phyloP scores from a whole-genome alignment of 345 rosid species.

The Populus pruinosa region DNA sequence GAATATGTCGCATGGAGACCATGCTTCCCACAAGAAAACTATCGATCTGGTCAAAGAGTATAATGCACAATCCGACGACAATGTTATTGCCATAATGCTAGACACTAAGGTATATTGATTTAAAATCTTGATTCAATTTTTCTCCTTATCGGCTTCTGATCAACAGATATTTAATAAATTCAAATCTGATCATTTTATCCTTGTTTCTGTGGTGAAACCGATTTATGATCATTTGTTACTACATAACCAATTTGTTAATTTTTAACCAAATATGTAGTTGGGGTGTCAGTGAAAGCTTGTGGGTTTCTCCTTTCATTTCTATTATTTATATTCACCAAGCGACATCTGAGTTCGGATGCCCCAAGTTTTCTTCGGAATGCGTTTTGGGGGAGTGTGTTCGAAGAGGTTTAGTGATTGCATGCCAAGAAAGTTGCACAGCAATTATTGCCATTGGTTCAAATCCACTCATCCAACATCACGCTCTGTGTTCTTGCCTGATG shows the following conservation, averaged over 20 bases:
- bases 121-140: neutral
- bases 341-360: neutral
- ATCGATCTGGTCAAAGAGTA: slow-evolving; percentile 88
- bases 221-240: neutral
- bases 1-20: slow-evolving; percentile 97
- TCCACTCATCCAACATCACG: neutral
- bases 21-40: slow-evolving; percentile 80
- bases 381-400: neutral
- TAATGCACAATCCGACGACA: slow-evolving; percentile 76
- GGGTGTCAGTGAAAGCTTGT: neutral
- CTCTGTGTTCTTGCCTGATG: neutral
- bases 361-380: neutral
- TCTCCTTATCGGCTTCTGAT: neutral
- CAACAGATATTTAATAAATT: neutral
- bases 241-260: neutral
- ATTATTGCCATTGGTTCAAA: neutral
- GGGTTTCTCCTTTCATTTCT: neutral
- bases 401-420: neutral
- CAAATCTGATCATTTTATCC: neutral
- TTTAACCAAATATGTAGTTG: neutral
- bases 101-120: slow-evolving; percentile 74
- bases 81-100: slow-evolving; percentile 80
- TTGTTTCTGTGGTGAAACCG: neutral
- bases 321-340: neutral
- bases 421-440: neutral